Evolutionary conservation across 768 basidiomycete genomes (phyloP).

Genomic region (Ramaria sp.): DNA sequence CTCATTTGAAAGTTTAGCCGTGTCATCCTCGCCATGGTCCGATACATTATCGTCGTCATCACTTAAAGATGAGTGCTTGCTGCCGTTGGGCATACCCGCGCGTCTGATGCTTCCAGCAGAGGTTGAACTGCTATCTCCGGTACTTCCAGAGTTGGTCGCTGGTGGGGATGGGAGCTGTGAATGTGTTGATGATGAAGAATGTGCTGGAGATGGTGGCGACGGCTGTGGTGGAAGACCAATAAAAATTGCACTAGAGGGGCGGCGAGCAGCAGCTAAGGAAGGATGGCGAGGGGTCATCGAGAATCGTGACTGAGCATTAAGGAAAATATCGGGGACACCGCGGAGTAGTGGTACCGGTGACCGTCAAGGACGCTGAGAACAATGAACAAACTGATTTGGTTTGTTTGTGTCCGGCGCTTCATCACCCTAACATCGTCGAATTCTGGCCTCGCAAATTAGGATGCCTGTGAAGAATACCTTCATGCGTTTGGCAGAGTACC

Average conservation of each 20-base stretch:
- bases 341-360: background rate
- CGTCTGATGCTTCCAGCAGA: slow-evolving; percentile 28
- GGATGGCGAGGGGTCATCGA: slow-evolving; percentile 6
- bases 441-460: too few species aligned
- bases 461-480: too few species aligned
- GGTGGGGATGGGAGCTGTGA: slow-evolving; percentile 78
- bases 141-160: slow-evolving; percentile 75
- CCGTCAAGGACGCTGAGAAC: background rate
- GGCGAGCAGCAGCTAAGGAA: slow-evolving; percentile 26
- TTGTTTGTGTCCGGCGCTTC: background rate
- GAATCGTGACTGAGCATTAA: slow-evolving; percentile 1
- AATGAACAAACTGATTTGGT: background rate
- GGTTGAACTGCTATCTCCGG: slow-evolving; percentile 34
- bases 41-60: slow-evolving; percentile 35
- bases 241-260: slow-evolving; percentile 44
- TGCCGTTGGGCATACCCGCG: slow-evolving; percentile 30
- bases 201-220: slow-evolving; percentile 24
- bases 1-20: slow-evolving; percentile 32
- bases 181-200: slow-evolving; percentile 33
- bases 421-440: background rate
- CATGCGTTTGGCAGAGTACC: too few species aligned
- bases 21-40: slow-evolving; percentile 51
- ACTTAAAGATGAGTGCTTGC: slow-evolving; percentile 25
- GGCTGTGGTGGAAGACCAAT: slow-evolving; percentile 24
- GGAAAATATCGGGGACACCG: background rate